Evolutionary conservation across 306 rosid genomes (phyloP).

Genomic region (Lupinus albus): DNA sequence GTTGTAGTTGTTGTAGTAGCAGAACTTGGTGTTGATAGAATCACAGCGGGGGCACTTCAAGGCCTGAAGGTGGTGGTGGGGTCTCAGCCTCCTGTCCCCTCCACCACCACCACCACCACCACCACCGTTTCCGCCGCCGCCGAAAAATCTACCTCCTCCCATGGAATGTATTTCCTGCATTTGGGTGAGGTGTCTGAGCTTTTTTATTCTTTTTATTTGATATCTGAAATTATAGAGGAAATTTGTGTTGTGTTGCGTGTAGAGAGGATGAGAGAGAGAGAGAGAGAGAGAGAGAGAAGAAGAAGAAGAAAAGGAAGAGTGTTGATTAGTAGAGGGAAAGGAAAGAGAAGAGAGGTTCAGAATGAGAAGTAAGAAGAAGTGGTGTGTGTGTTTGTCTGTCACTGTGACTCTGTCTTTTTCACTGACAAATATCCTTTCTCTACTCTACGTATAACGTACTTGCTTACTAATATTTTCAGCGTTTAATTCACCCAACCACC

Average conservation of each 20-base stretch:
- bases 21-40: conserved; percentile 90
- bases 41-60: conserved; percentile 92
- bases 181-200: conserved; percentile 3
- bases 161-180: conserved; percentile 90
- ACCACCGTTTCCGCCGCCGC: conserved; percentile 45
- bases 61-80: conserved; percentile 54
- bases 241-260: too few relatives aligned
- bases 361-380: too few relatives aligned
- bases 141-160: conserved; percentile 61
- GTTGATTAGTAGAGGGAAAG: too few relatives aligned
- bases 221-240: too few relatives aligned
- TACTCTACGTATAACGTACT: background rate
- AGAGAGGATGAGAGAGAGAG: too few relatives aligned
- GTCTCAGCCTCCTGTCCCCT: conserved; percentile 65
- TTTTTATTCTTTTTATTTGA: too few relatives aligned
- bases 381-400: background rate
- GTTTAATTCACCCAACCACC: conserved; percentile 34
- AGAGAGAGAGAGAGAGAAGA: too few relatives aligned
- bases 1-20: conserved; percentile 95
- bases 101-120: conserved; percentile 48
- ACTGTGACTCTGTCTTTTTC: conserved; percentile 29
- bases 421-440: conserved; percentile 65
- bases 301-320: too few relatives aligned
- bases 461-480: background rate
- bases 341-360: too few relatives aligned